Conservation (phyloP, 2,329 filamentous ascomycete species). For the Tolypocladium inflatum region DNA sequence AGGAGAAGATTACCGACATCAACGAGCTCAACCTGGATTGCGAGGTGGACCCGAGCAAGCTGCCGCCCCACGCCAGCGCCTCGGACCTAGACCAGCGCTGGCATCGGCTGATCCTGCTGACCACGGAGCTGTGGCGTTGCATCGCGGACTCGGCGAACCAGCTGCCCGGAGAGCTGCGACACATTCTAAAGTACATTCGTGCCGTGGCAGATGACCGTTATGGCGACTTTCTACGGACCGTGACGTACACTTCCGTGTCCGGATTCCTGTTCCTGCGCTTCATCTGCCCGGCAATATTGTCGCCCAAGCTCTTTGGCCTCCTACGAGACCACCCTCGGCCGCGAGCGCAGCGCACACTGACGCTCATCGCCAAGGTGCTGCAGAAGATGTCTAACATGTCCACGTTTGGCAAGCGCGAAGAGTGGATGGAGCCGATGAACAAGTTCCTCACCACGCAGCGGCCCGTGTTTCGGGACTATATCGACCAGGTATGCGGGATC, state of each 20-base stretch:
- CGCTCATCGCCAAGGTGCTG: slow-evolving; percentile 83
- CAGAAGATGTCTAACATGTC: slow-evolving; percentile 88
- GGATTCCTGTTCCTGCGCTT: slow-evolving; percentile 92
- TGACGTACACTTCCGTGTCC: slow-evolving; percentile 88
- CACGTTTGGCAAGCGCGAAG: slow-evolving; percentile 86
- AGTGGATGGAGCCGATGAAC: slow-evolving; percentile 99
- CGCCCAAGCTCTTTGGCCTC: slow-evolving; percentile 86
- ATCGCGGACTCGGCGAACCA: slow-evolving; percentile 67
- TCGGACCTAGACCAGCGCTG: slow-evolving; percentile 79
- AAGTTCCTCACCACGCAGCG: slow-evolving; percentile 69
- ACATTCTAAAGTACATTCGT: slow-evolving; percentile 82
- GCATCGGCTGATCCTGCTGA: slow-evolving; percentile 65
- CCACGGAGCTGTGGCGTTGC: slow-evolving; percentile 75
- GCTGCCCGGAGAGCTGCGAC: slow-evolving; percentile 71
- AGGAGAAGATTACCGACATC: slow-evolving; percentile 80
- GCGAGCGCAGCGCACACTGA: slow-evolving; percentile 77
- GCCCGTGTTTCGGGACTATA: slow-evolving; percentile 73
- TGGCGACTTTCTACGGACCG: slow-evolving; percentile 81
- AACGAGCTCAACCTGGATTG: slow-evolving; percentile 86
- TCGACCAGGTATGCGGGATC: slow-evolving; percentile 79
- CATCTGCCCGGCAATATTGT: slow-evolving; percentile 92
- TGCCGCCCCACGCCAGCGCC: slow-evolving; percentile 32
- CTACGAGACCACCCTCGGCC: slow-evolving; percentile 73
- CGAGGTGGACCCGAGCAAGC: slow-evolving; percentile 84
- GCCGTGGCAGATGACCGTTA: slow-evolving; percentile 92